phyloP scores from a whole-genome alignment of 2,329 filamentous ascomycete genomes.

The Exophiala calicioides region DNA sequence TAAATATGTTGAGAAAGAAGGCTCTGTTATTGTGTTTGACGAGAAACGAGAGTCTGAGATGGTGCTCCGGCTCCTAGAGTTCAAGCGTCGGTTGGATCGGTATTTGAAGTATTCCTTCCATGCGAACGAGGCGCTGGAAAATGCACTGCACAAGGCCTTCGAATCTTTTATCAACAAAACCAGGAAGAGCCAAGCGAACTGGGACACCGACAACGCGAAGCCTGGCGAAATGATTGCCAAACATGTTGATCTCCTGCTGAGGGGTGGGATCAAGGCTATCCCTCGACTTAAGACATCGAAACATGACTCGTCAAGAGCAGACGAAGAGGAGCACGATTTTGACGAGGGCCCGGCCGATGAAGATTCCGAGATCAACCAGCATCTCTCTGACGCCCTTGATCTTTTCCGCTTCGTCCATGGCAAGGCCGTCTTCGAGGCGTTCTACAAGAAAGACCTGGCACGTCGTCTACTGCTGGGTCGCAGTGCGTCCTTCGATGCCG shows the following conservation, averaged over 20 bases:
- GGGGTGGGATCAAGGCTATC: slow-evolving; percentile 82
- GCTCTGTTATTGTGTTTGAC: slow-evolving; percentile 74
- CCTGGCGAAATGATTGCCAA: slow-evolving; percentile 99
- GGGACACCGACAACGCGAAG: slow-evolving; percentile 83
- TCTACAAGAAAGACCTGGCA: slow-evolving; percentile 97
- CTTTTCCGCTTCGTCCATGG: slow-evolving; percentile 96
- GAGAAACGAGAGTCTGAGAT: slow-evolving; percentile 78
- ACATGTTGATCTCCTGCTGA: slow-evolving; percentile 85
- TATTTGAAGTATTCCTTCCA: slow-evolving; percentile 76
- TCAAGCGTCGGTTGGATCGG: slow-evolving; percentile 76
- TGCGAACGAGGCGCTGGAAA: slow-evolving; percentile 73
- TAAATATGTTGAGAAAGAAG: slow-evolving; percentile 74
- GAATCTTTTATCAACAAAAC: slow-evolving; percentile 88
- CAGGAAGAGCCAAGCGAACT: slow-evolving; percentile 68
- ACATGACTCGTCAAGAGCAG: slow-evolving; percentile 55
- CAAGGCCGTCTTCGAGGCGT: slow-evolving; percentile 96
- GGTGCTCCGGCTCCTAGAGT: slow-evolving; percentile 76
- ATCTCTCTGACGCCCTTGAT: slow-evolving; percentile 89
- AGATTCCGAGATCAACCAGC: slow-evolving; percentile 85
- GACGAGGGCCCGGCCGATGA: slow-evolving; percentile 56
- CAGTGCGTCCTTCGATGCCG: slow-evolving; percentile 91
- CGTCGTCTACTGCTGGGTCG: slow-evolving; percentile 85
- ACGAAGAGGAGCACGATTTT: slow-evolving; percentile 63
- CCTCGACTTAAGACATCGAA: slow-evolving; percentile 63
- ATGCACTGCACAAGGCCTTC: slow-evolving; percentile 81